These are phyloP conservation scores for Rhododendron ovatum DNA, from an alignment of 148 eudicot species.

Conservation along the genomic window DNA sequence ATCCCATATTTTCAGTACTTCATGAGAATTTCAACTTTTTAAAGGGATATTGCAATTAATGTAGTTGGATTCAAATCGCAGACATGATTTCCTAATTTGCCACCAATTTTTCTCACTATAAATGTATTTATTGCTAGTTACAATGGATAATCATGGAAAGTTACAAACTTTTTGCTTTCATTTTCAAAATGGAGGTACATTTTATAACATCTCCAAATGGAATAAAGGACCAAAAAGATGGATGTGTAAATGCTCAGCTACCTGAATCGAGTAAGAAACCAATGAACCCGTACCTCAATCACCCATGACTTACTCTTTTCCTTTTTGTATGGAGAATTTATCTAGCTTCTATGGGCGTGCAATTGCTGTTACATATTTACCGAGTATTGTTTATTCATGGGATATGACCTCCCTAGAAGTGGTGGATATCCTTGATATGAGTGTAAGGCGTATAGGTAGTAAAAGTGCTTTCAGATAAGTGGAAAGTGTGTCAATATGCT, in stretches of 20 bases:
- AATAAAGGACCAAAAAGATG: background rate
- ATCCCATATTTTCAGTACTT: background rate
- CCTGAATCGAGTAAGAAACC: background rate
- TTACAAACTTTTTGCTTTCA: background rate
- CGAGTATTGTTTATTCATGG: background rate
- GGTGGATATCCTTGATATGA: background rate
- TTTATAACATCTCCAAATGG: background rate
- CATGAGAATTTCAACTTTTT: background rate
- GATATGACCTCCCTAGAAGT: background rate
- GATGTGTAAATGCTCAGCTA: background rate
- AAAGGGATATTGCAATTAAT: background rate
- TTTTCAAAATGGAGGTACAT: background rate
- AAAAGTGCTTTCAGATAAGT: background rate
- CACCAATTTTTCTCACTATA: background rate
- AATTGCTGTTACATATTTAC: background rate
- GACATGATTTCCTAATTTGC: background rate
- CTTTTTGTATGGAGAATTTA: background rate
- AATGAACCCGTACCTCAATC: background rate
- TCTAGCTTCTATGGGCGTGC: background rate
- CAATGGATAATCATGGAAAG: background rate
- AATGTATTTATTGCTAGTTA: background rate
- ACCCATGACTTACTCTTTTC: background rate
- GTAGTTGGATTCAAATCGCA: background rate
- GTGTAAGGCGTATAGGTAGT: background rate
- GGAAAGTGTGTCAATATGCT: background rate